A percentile compares a stretch with the other conserved stretches of the same genome.
Conservation (phyloP, 495 filamentous ascomycete species). For the Penicillium paxilli region DNA sequence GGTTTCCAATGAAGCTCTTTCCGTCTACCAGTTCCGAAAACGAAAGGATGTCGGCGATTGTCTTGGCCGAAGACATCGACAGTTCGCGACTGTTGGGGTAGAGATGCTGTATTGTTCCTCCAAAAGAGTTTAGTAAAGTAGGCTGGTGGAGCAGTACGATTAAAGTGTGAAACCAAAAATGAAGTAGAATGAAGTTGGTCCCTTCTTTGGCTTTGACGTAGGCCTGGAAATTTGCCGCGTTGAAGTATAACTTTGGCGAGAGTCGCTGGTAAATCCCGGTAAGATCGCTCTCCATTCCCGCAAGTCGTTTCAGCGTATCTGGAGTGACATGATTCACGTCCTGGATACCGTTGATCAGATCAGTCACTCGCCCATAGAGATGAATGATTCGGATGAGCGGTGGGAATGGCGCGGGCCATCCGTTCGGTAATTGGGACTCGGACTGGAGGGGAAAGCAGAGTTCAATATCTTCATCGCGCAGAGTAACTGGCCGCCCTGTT, state of each 20-base stretch:
- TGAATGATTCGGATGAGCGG: conserved; percentile 79
- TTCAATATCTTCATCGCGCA: conserved; percentile 80
- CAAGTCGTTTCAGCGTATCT: conserved; percentile 67
- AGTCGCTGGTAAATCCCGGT: conserved; percentile 77
- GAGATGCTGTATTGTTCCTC: conserved; percentile 65
- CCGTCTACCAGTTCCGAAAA: conserved; percentile 79
- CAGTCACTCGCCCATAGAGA: conserved; percentile 78
- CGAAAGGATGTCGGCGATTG: conserved; percentile 79
- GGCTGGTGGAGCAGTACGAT: conserved; percentile 85
- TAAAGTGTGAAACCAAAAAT: conserved; percentile 88
- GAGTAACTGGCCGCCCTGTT: conserved; percentile 75
- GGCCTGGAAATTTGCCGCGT: conserved; percentile 72
- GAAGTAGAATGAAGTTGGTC: conserved; percentile 81
- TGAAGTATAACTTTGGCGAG: conserved; percentile 72
- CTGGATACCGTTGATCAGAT: conserved; percentile 80
- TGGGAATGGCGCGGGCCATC: conserved; percentile 75
- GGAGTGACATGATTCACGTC: conserved; percentile 71
- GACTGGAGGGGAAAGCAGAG: conserved; percentile 67
- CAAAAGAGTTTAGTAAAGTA: conserved; percentile 74
- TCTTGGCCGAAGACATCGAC: conserved; percentile 86
- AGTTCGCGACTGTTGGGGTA: conserved; percentile 76
- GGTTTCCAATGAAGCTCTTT: conserved; percentile 78
- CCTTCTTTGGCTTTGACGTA: conserved; percentile 77
- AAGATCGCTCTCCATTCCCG: conserved; percentile 72
- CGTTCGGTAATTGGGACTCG: conserved; percentile 54